Evolutionary conservation across 2,329 filamentous ascomycete species (phyloP).

Genomic region (Didymella pinodella): DNA sequence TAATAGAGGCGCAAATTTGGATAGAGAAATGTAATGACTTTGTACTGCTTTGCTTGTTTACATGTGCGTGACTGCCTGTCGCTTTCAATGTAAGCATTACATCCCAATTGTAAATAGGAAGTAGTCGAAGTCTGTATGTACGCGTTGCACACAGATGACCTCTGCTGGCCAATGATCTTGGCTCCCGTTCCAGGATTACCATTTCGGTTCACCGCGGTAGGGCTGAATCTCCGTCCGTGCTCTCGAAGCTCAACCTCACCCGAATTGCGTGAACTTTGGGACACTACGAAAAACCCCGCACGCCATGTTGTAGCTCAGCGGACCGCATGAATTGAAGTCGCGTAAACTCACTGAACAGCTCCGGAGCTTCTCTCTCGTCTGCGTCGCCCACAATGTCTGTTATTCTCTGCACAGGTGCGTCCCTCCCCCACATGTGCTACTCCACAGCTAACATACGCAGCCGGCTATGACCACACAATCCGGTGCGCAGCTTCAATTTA

Average conservation of each 20-base stretch:
- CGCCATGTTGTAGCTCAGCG: slow-evolving; percentile 10
- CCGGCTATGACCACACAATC: slow-evolving; percentile 79
- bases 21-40: slow-evolving; percentile 12
- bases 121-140: too few relatives aligned
- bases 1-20: background rate
- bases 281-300: background rate
- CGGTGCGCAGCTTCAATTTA: slow-evolving; percentile 58
- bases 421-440: slow-evolving; percentile 28
- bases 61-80: background rate
- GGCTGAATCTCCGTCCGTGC: slow-evolving; percentile 23
- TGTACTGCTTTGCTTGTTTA: background rate
- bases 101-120: too few relatives aligned
- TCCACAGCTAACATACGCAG: slow-evolving; percentile 52
- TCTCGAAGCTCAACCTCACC: slow-evolving; percentile 18
- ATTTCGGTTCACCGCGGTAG: slow-evolving; percentile 25
- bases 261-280: background rate
- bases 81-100: too few relatives aligned
- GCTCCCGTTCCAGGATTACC: background rate
- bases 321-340: slow-evolving; percentile 14
- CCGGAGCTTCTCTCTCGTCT: too few relatives aligned
- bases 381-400: slow-evolving; percentile 63
- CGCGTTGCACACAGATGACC: too few relatives aligned
- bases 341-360: background rate
- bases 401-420: slow-evolving; percentile 71
- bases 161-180: too few relatives aligned